phyloP scores from a whole-genome alignment of 495 filamentous ascomycete species.

The Aspergillus incahuasiensis region DNA sequence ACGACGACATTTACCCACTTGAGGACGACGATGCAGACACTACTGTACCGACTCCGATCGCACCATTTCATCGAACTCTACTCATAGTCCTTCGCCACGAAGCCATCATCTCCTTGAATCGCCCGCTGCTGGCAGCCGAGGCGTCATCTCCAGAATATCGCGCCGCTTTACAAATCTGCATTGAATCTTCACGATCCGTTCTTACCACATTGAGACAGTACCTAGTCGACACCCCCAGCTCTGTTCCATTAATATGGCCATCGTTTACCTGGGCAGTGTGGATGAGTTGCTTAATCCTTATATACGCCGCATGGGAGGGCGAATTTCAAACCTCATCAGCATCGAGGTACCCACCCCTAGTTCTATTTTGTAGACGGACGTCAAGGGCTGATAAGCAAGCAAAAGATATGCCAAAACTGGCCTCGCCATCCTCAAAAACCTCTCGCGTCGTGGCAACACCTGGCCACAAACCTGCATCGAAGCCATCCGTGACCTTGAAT shows the following conservation, averaged over 20 bases:
- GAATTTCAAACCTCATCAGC: constrained; percentile 29
- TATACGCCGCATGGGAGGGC: constrained; percentile 42
- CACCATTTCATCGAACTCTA: constrained; percentile 33
- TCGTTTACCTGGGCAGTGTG: constrained; percentile 47
- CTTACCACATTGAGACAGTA: constrained; percentile 29
- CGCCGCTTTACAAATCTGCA: constrained; percentile 41
- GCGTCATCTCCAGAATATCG: constrained; percentile 35
- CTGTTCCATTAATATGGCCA: constrained; percentile 36
- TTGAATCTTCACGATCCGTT: constrained; percentile 39
- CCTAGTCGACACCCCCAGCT: constrained; percentile 11
- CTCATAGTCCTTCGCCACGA: constrained; percentile 38
- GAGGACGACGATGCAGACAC: constrained; percentile 14
- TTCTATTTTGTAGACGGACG: not conserved
- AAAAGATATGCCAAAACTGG: constrained; percentile 33
- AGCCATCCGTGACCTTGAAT: constrained; percentile 36
- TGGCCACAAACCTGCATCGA: constrained; percentile 43
- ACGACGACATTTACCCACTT: constrained; percentile 37
- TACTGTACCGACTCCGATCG: constrained; percentile 3
- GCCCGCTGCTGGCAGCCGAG: constrained; percentile 36
- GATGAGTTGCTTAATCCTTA: constrained; percentile 46
- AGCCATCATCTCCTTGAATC: constrained; percentile 43
- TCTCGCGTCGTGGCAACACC: constrained; percentile 31
- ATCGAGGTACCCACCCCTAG: constrained; percentile 5
- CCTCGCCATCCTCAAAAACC: constrained; percentile 30
- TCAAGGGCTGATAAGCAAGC: not conserved